Base-by-base conservation (phyloP, 192 early-diverging fungal genomes). In the Obelidium mucronatum region DNA sequence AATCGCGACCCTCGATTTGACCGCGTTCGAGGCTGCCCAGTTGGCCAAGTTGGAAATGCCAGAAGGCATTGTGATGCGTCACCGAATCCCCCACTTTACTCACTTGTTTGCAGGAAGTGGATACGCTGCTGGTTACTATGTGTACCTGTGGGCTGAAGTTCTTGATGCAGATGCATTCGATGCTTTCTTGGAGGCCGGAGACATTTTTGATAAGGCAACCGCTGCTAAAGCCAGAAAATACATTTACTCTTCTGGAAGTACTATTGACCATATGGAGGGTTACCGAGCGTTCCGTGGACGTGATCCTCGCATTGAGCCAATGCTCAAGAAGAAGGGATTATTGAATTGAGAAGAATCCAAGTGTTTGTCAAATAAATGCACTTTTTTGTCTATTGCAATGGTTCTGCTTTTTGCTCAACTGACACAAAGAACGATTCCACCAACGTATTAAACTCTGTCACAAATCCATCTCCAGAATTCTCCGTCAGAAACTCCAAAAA, bases 191-290 rank as follows among this genome's bases (percentile, higher is more conserved):
- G 56, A 59, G 56, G 8, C 56, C 8, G 56, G 56, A 11, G 56
- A 59, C 31, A 59, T 59, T 31, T 59, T 59, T 24, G 56, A 59
- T 24, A 59, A 59, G 31, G 56, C 56, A 5, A 59, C 56, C 26
- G 56, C 56, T 59, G 56, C 56, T 1, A 11, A 24, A 11, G 56
- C 56, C 11, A 59, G 56, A 31, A 59, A 59, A 24, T 59, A 59
- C 56, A 59, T 59, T 59, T 59, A 59, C 31, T 59, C 56, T n/a
- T 6, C 56, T n/a, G 56, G 56, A 59, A 59, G 56, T 24, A 59
- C 56, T 11, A 59, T 59, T 59, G 56, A 59, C 56, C 56, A 59
- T 24, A 59, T 59, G 56, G 56, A 59, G 26, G 56, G 56, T 22
- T 59, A 59, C 56, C 56, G 56, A 22, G 56, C 56, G 8, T 59